Percentiles rank a stretch among this genome's conserved stretches.
Conservation (phyloP, 2,329 filamentous ascomycete genomes). For the Arthroderma uncinatum region DNA sequence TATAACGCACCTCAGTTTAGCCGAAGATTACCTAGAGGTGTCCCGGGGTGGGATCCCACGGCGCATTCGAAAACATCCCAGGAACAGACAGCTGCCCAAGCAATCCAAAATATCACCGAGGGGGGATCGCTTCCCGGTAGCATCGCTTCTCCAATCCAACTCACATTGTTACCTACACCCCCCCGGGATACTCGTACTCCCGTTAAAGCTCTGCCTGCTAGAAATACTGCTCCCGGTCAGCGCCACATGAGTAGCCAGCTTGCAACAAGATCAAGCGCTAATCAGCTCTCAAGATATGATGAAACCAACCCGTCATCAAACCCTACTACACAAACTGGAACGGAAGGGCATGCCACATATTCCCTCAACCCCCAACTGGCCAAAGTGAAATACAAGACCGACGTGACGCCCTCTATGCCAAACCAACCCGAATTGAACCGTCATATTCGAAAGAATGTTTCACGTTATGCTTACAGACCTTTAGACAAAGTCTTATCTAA, state of each 20-base stretch:
- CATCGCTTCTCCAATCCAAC: not conserved
- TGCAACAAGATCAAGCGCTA: not conserved
- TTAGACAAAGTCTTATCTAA: not conserved
- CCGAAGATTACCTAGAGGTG: conserved; percentile 7
- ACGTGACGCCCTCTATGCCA: no score
- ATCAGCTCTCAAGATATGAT: not conserved
- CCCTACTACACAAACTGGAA: not conserved
- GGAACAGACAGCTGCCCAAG: not conserved
- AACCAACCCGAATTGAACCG: not conserved
- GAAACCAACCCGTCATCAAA: no score
- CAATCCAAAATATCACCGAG: not conserved
- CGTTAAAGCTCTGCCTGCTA: not conserved
- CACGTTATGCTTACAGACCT: not conserved
- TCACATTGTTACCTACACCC: not conserved
- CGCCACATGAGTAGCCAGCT: not conserved
- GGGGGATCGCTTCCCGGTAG: not conserved
- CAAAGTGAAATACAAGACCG: no score
- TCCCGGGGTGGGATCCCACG: not conserved
- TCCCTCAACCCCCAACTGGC: not conserved
- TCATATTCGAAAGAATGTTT: not conserved
- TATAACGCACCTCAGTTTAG: conserved; percentile 13
- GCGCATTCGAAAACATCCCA: not conserved
- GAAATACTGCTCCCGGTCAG: not conserved
- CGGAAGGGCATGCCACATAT: not conserved
- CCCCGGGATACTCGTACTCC: not conserved